Evolutionary conservation across 225 moss, liverwort and hornwort genomes (phyloP).

Genomic region (Polytrichum commune): DNA sequence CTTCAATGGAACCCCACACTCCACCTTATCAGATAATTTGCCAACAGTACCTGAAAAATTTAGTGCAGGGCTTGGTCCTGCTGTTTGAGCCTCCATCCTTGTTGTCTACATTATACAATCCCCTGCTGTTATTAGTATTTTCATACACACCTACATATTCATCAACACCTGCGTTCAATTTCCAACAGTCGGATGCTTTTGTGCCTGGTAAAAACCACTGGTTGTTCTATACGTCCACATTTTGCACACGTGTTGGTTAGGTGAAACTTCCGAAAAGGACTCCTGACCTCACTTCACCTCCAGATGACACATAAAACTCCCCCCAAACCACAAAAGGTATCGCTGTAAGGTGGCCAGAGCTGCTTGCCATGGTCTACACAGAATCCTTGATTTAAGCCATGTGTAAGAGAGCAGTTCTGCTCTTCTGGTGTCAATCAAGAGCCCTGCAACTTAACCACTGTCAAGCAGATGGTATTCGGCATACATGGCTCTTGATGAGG

Average conservation of each 20-base stretch:
- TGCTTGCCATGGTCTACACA: too few relatives aligned
- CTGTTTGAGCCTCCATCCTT: slow-evolving; percentile 70
- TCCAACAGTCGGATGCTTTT: neutral
- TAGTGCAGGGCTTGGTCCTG: slow-evolving; percentile 99
- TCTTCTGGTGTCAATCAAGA: too few relatives aligned
- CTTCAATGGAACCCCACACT: neutral
- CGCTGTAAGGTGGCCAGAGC: too few relatives aligned
- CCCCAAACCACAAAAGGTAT: too few relatives aligned
- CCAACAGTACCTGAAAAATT: slow-evolving; percentile 83
- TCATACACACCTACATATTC: neutral
- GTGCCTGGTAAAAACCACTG: neutral
- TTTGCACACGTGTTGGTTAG: neutral
- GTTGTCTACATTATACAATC: slow-evolving; percentile 66
- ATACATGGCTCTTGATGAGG: too few relatives aligned
- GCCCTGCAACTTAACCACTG: too few relatives aligned
- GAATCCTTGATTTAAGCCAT: too few relatives aligned
- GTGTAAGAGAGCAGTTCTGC: too few relatives aligned
- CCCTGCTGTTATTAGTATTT: slow-evolving; percentile 47
- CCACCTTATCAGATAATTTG: neutral
- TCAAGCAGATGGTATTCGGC: too few relatives aligned
- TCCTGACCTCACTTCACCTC: too few relatives aligned
- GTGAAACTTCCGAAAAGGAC: neutral
- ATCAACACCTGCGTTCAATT: neutral
- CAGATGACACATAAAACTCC: too few relatives aligned
- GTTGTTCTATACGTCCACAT: neutral